A percentile compares a stretch with the other conserved stretches of the same genome.
Conservation (phyloP, 2,329 filamentous ascomycete species). For the Byssothecium circinans region DNA sequence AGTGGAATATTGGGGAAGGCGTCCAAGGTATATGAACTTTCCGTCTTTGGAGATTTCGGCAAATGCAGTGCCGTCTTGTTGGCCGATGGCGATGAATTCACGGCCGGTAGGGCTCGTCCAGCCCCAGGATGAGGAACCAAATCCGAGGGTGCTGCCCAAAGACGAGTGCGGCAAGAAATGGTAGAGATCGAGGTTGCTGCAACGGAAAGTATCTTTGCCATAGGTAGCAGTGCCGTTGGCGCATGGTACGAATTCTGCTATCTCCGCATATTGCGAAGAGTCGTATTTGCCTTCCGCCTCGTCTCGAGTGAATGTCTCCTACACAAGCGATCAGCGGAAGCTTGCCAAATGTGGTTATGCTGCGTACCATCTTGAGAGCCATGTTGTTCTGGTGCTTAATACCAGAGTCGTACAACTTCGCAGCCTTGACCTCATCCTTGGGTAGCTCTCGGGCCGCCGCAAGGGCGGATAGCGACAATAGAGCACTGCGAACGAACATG, state of each 20-base stretch:
- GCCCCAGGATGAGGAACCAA: conserved; percentile 55
- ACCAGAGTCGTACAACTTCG: conserved; percentile 44
- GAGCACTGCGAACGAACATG: conserved; percentile 33
- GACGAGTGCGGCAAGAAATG: conserved; percentile 59
- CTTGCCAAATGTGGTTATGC: background rate
- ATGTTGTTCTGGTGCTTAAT: conserved; percentile 43
- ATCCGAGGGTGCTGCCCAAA: conserved; percentile 52
- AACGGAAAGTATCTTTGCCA: conserved; percentile 42
- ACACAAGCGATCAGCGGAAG: conserved; percentile 18
- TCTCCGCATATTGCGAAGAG: conserved; percentile 38
- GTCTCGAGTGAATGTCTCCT: conserved; percentile 43
- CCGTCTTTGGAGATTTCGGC: conserved; percentile 55
- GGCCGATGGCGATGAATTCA: conserved; percentile 58
- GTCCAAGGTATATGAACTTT: conserved; percentile 57
- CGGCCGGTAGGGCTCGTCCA: conserved; percentile 57
- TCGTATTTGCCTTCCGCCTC: conserved; percentile 36
- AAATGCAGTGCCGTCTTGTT: conserved; percentile 58
- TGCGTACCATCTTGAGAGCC: conserved; percentile 35
- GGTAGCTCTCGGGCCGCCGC: conserved; percentile 38
- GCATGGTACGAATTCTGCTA: conserved; percentile 39
- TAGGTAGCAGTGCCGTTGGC: conserved; percentile 42
- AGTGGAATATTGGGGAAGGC: conserved; percentile 52
- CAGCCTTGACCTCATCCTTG: conserved; percentile 38
- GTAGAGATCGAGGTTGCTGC: conserved; percentile 55
- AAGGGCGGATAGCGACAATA: conserved; percentile 39